Base-by-base conservation (phyloP, 129 eudicot genomes). In the Pittosporum tobira region DNA sequence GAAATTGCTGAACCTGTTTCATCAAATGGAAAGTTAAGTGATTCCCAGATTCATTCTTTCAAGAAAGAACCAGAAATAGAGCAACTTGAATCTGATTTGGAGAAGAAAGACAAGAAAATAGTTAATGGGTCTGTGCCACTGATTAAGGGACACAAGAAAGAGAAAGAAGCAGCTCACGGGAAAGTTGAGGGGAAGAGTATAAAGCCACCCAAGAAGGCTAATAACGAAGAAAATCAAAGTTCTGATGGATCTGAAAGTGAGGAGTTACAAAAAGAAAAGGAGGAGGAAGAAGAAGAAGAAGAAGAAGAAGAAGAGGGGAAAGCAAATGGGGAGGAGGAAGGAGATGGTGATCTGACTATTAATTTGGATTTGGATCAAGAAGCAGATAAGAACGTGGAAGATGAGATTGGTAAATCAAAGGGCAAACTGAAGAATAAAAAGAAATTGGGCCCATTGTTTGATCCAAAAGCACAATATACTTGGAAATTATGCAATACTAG, bases 401-500 rank as follows among this genome's bases (percentile, higher is more conserved):
- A 71, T 30, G 81, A 68, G 28, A 66, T 46, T 46, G 62, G 34
- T 30, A 77, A 56, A 50, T 26, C 53, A 7, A 54, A 49, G 29
- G 71, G 55, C 30, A 58, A 44, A 57, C 40, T 59, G 64, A 66
- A 72, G 69, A 77, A 76, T 27, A 81, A 71, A 53, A 73, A 71
- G 84, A 71, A 78, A 26, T 60, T 69, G 55, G 96, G 91, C 19
- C 96, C 99, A 0, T 56, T 91, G 36, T 91, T 91, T 56, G 94
- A 91, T 73, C 85, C 88, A 4, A 91, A 87, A 57, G 83, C 81
- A 18, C 81, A 69, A 4, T 81, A 91, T 73, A 61, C 49, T 11
- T 91, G 99, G 99, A 91, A 81, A 63, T 59, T 76, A 57, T 91
- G 99, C 70, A 78, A 59, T 46, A 71, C 83, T 25, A 83, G 94